Percentiles rank a stretch among this genome's conserved stretches.
These are phyloP conservation scores for Teunomyces pallodes DNA, from an alignment of 805 yeast species.

Conservation along the genomic window DNA sequence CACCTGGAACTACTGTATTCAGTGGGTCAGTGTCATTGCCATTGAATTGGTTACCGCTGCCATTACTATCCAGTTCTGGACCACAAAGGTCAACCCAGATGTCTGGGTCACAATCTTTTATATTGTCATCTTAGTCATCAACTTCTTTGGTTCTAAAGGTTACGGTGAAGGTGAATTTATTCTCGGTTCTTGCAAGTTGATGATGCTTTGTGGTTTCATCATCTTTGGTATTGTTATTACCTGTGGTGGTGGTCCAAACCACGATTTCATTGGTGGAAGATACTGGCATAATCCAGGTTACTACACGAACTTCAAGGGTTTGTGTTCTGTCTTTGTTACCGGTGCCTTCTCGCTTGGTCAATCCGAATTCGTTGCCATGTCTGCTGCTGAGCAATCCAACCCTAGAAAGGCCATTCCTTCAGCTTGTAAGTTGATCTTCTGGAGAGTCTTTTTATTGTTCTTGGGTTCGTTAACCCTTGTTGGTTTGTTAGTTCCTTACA, in stretches of 20 bases:
- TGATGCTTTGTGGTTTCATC: slow-evolving; percentile 39
- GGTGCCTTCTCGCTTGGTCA: slow-evolving; percentile 43
- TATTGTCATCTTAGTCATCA: slow-evolving; percentile 42
- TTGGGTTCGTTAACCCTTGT: slow-evolving; percentile 39
- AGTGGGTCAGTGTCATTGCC: slow-evolving; percentile 62
- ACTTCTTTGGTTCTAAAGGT: slow-evolving; percentile 46
- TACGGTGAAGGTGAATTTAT: slow-evolving; percentile 45
- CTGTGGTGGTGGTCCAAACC: slow-evolving; percentile 28
- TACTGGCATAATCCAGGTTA: slow-evolving; percentile 43
- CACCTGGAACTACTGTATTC: slow-evolving; percentile 62
- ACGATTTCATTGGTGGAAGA: slow-evolving; percentile 37
- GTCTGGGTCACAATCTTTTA: slow-evolving; percentile 56
- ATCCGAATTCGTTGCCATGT: slow-evolving; percentile 38
- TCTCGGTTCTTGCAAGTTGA: slow-evolving; percentile 35
- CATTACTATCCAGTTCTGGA: slow-evolving; percentile 61
- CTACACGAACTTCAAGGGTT: slow-evolving; percentile 38
- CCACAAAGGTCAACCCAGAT: slow-evolving; percentile 48
- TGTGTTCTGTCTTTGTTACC: slow-evolving; percentile 37
- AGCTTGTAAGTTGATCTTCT: slow-evolving; percentile 40
- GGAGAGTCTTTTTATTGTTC: slow-evolving; percentile 37
- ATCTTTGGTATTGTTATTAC: slow-evolving; percentile 40
- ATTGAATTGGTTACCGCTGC: slow-evolving; percentile 65
- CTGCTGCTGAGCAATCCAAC: slow-evolving; percentile 38
- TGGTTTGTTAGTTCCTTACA: slow-evolving; percentile 25
- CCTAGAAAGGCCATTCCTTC: slow-evolving; percentile 40